Evolutionary conservation across 179 eudicot species (phyloP).

Genomic region (Nepenthes alata): DNA sequence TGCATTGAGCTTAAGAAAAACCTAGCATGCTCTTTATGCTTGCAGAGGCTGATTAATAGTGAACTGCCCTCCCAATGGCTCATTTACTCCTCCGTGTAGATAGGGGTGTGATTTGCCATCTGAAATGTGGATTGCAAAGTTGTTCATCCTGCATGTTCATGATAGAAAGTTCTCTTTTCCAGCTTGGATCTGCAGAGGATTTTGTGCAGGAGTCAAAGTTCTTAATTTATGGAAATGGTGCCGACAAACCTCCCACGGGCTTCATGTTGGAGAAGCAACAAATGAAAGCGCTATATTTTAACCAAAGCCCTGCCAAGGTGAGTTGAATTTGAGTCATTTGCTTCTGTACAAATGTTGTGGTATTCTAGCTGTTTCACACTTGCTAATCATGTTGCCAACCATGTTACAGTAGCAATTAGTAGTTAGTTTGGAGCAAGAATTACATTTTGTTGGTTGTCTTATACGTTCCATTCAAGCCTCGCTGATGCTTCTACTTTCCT

Average conservation of each 20-base stretch:
- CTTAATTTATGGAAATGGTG: conserved; percentile 74
- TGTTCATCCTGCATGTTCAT: not conserved
- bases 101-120: not conserved
- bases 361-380: too few species aligned
- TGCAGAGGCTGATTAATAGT: too few species aligned
- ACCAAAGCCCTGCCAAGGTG: conserved; percentile 93
- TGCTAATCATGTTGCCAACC: too few species aligned
- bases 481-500: too few species aligned
- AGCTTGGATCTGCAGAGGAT: conserved; percentile 94
- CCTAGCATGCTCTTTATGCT: too few species aligned
- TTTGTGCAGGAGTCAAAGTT: conserved; percentile 73
- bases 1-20: too few species aligned
- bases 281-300: conserved; percentile 79
- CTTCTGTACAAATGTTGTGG: not conserved
- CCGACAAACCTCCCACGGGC: conserved; percentile 74
- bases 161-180: conserved; percentile 18
- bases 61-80: too few species aligned
- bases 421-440: too few species aligned
- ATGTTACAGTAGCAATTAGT: too few species aligned
- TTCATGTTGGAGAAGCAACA: conserved; percentile 88
- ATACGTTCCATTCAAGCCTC: too few species aligned
- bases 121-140: not conserved
- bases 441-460: too few species aligned
- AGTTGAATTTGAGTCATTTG: conserved; percentile 1
- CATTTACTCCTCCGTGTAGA: too few species aligned